These are phyloP conservation scores for Rosellinia necatrix DNA, from an alignment of 2,329 filamentous ascomycete genomes.

Conservation along the genomic window DNA sequence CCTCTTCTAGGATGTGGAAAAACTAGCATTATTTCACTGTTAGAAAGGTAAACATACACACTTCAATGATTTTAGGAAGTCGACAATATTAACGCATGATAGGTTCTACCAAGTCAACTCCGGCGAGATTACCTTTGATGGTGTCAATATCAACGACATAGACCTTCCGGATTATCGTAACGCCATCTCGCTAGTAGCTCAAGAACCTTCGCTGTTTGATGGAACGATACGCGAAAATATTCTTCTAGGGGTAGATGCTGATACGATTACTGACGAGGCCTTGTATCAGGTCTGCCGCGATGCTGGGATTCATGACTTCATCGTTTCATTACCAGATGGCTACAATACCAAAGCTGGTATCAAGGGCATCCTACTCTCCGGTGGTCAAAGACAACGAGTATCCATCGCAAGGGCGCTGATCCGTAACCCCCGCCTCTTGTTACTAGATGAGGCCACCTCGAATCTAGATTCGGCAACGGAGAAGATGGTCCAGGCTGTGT, in stretches of 20 bases:
- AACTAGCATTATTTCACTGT: conserved; percentile 69
- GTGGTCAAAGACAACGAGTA: conserved; percentile 73
- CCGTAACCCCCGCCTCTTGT: conserved; percentile 64
- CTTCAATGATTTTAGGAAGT: neutral
- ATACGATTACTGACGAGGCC: conserved; percentile 54
- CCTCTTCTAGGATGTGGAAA: conserved; percentile 60
- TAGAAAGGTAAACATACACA: conserved; percentile 53
- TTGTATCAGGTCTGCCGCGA: conserved; percentile 59
- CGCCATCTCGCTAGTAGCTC: conserved; percentile 71
- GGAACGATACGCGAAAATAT: conserved; percentile 68
- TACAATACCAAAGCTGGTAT: conserved; percentile 73
- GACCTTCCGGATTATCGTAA: conserved; percentile 66
- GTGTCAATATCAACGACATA: conserved; percentile 60
- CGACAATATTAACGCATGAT: conserved; percentile 15
- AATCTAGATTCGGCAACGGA: conserved; percentile 64
- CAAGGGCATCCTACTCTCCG: conserved; percentile 67
- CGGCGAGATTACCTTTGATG: conserved; percentile 69
- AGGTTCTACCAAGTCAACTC: conserved; percentile 69
- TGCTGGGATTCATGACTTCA: conserved; percentile 73
- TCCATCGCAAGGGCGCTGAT: conserved; percentile 73
- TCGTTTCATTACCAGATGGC: conserved; percentile 67
- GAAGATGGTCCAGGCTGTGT: conserved; percentile 65
- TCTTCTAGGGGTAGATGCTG: conserved; percentile 63
- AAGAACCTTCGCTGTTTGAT: conserved; percentile 74
- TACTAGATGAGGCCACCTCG: conserved; percentile 75